Evolutionary conservation across 2,329 filamentous ascomycete species (phyloP).

Genomic region (Fusarium succisae): DNA sequence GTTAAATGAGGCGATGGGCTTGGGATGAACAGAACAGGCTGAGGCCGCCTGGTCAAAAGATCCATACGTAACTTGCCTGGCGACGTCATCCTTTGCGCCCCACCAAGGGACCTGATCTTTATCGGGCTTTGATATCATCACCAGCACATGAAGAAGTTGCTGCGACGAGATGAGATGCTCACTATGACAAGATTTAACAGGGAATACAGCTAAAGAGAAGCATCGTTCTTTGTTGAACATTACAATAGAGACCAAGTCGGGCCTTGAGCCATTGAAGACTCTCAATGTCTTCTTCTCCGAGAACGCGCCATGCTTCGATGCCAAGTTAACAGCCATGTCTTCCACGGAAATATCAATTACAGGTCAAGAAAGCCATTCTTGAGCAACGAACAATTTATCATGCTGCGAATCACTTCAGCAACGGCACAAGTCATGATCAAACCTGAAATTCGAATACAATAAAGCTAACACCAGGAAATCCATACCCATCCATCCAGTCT

Average conservation of each 20-base stretch:
- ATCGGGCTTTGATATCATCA: constrained; percentile 18
- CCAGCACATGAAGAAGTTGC: not conserved
- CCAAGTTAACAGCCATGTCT: not conserved
- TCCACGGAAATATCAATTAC: not conserved
- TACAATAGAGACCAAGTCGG: too few species aligned
- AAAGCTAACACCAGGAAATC: constrained; percentile 38
- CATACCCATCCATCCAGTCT: constrained; percentile 31
- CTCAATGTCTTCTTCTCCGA: not conserved
- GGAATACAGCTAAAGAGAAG: not conserved
- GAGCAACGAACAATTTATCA: not conserved
- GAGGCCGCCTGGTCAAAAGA: constrained; percentile 1
- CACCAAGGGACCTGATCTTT: constrained; percentile 13
- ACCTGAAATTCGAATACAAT: constrained; percentile 29
- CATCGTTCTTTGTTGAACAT: rapidly evolving
- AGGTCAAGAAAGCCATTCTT: not conserved
- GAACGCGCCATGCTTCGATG: too few species aligned
- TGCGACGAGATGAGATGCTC: not conserved
- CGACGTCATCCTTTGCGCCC: constrained; percentile 39
- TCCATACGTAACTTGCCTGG: constrained; percentile 1
- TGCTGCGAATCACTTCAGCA: not conserved
- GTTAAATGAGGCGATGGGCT: not conserved
- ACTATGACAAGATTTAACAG: too few species aligned
- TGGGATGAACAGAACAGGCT: constrained; percentile 14
- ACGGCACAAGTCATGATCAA: constrained; percentile 7
- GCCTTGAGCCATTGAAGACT: rapidly evolving